A percentile compares a stretch with the other conserved stretches of the same genome.
These are phyloP conservation scores for Dendrobium nobile DNA, from an alignment of 106 monocot species.

Conservation along the genomic window DNA sequence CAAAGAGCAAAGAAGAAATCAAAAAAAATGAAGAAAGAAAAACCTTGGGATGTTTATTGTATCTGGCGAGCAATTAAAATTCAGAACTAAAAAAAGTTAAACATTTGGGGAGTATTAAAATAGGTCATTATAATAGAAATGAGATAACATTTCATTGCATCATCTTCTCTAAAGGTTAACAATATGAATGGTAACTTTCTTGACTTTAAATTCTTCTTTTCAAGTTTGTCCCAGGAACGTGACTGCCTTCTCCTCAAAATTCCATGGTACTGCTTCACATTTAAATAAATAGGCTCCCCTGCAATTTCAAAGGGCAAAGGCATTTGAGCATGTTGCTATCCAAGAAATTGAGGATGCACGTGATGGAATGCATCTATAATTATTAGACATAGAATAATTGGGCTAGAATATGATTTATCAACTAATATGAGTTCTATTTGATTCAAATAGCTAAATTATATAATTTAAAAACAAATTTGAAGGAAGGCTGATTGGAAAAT, in stretches of 20 bases:
- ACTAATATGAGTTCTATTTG: background rate
- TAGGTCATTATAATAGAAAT: background rate
- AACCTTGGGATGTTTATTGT: too few species aligned
- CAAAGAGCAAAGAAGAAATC: too few species aligned
- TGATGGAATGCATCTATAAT: constrained; percentile 3
- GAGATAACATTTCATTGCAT: background rate
- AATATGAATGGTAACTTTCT: constrained; percentile 32
- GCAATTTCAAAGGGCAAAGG: constrained; percentile 49
- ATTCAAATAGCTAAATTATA: background rate
- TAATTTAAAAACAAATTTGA: background rate
- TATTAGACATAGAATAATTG: background rate
- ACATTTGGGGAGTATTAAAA: background rate
- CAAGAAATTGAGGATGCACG: constrained; percentile 37
- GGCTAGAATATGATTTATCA: background rate
- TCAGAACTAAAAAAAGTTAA: background rate
- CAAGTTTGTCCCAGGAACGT: constrained; percentile 49
- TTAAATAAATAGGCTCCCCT: constrained; percentile 59
- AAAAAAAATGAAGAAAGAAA: too few species aligned
- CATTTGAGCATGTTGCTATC: constrained; percentile 35
- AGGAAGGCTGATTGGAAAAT: background rate
- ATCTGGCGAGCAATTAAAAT: background rate
- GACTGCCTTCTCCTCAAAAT: constrained; percentile 54
- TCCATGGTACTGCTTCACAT: constrained; percentile 60
- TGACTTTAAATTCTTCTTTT: constrained; percentile 41
- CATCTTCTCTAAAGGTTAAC: background rate